Percentiles rank a stretch among this genome's conserved stretches.
phyloP scores from a whole-genome alignment of 805 yeast species.

The Candida cerambycidarum region DNA sequence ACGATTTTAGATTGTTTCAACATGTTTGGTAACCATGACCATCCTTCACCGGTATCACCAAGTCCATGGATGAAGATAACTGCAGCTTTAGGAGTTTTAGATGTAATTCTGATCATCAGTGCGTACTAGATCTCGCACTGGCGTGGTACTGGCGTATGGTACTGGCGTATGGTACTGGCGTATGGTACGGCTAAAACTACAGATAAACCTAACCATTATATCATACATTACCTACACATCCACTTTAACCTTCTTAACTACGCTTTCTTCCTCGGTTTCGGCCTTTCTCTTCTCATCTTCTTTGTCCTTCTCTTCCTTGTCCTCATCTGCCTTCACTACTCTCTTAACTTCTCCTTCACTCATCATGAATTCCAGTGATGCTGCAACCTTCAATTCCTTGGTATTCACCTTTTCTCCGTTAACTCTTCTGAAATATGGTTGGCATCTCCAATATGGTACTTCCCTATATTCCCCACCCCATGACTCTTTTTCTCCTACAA shows the following conservation, averaged over 20 bases:
- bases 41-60: conserved; percentile 89
- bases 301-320: not conserved
- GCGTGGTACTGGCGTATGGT: too few species aligned
- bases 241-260: not conserved
- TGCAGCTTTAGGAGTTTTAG: conserved; percentile 3
- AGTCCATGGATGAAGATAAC: conserved; percentile 79
- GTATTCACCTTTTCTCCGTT: conserved; percentile 61
- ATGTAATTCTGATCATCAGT: conserved; percentile 2
- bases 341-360: not conserved
- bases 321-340: not conserved
- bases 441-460: conserved; percentile 95
- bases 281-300: conserved; percentile 1
- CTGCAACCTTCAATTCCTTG: conserved; percentile 39
- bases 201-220: too few species aligned
- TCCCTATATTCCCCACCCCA: conserved; percentile 84
- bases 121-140: too few species aligned
- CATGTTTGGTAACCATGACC: conserved; percentile 77
- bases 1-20: conserved; percentile 45
- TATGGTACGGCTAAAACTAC: too few species aligned
- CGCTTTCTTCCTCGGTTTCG: not conserved
- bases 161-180: too few species aligned
- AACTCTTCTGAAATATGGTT: conserved; percentile 90
- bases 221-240: too few species aligned
- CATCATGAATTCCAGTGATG: conserved; percentile 19
- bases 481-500: conserved; percentile 50